Conservation (phyloP, 768 basidiomycete genomes). For the Crucibulum laeve region DNA sequence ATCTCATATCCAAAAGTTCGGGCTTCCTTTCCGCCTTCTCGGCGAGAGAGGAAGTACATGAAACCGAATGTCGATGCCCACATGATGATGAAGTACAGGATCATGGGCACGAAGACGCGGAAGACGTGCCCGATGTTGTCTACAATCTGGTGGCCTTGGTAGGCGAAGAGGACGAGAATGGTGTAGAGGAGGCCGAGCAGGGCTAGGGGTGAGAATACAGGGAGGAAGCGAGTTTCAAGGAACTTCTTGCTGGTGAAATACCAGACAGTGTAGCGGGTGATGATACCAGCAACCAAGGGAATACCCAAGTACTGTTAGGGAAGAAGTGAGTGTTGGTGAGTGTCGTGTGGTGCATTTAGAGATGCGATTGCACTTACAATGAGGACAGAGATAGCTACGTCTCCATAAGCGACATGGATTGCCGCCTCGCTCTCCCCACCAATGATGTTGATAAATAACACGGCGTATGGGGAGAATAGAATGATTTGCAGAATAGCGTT, state of each 20-base stretch:
- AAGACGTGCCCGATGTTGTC: constrained; percentile 75
- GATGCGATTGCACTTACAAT: constrained; percentile 67
- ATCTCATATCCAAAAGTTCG: constrained; percentile 53
- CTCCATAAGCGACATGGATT: constrained; percentile 50
- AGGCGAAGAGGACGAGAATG: constrained; percentile 71
- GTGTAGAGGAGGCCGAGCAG: constrained; percentile 80
- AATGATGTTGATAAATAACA: constrained; percentile 73
- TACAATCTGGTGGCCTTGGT: constrained; percentile 65
- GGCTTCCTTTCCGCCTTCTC: constrained; percentile 15
- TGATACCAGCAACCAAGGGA: constrained; percentile 64
- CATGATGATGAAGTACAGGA: constrained; percentile 77
- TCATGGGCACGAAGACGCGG: constrained; percentile 75
- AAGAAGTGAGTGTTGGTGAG: neutral
- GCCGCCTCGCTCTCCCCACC: constrained; percentile 34
- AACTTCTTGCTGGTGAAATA: constrained; percentile 37
- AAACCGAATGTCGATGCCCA: constrained; percentile 60
- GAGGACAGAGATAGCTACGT: constrained; percentile 62
- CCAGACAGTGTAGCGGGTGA: constrained; percentile 61
- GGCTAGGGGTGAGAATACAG: constrained; percentile 62
- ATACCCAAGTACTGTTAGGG: constrained; percentile 73
- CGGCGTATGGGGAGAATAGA: constrained; percentile 68
- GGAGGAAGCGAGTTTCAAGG: constrained; percentile 60
- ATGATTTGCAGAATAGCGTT: constrained; percentile 79
- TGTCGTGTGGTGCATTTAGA: neutral
- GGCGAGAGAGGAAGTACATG: constrained; percentile 43